phyloP scores from a whole-genome alignment of 2,329 filamentous ascomycete genomes.

The Alternaria angustiovoidea region DNA sequence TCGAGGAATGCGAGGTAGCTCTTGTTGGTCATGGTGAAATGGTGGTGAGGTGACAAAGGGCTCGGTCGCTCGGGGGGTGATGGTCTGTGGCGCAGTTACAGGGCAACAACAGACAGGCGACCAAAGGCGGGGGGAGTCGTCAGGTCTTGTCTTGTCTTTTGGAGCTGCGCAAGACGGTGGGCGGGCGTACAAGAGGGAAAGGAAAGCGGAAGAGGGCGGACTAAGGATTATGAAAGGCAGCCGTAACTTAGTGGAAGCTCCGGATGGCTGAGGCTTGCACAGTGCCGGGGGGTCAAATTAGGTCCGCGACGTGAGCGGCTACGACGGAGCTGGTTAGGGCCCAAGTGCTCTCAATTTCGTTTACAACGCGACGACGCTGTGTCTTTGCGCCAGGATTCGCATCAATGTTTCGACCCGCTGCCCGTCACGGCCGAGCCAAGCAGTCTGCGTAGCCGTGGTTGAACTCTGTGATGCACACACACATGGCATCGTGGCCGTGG shows the following conservation, averaged over 20 bases:
- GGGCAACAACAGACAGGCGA: constrained; percentile 34
- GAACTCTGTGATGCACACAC: neutral
- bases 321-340: constrained; percentile 16
- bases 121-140: constrained; percentile 21
- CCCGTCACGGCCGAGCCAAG: neutral
- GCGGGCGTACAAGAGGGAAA: constrained; percentile 17
- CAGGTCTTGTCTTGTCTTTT: neutral
- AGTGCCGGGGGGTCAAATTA: constrained; percentile 35
- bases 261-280: constrained; percentile 44
- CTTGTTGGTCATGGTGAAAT: constrained; percentile 42
- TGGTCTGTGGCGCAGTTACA: constrained; percentile 15
- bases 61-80: constrained; percentile 10
- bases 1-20: constrained; percentile 48
- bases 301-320: constrained; percentile 26
- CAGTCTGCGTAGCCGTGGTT: neutral
- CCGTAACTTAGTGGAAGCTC: constrained; percentile 33
- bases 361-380: constrained; percentile 22
- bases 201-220: constrained; percentile 28
- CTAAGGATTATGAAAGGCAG: constrained; percentile 43
- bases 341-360: constrained; percentile 28
- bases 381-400: constrained; percentile 15
- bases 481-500: neutral
- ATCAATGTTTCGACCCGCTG: constrained; percentile 5
- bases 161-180: constrained; percentile 18
- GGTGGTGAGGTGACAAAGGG: neutral